These are phyloP conservation scores for Candida vartiovaarae DNA, from an alignment of 805 yeast genomes.

Conservation along the genomic window DNA sequence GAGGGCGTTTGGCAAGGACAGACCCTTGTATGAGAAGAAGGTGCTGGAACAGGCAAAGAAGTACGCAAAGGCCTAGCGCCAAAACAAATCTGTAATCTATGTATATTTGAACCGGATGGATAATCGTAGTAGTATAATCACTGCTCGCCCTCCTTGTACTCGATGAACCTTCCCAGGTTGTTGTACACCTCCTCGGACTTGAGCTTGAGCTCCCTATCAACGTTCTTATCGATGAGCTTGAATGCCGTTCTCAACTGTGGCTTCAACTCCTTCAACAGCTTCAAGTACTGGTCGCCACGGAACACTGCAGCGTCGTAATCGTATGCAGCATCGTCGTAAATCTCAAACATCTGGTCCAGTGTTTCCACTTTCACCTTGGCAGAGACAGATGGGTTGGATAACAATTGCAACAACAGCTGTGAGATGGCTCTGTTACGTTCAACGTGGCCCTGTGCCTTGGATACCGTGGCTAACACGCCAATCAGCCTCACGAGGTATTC, in stretches of 20 bases:
- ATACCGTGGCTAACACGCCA: slow-evolving; percentile 48
- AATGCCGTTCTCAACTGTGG: slow-evolving; percentile 45
- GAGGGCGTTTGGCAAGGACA: slow-evolving; percentile 72
- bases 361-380: slow-evolving; percentile 48
- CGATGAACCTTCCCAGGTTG: slow-evolving; percentile 69
- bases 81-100: too few relatives aligned
- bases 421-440: slow-evolving; percentile 40
- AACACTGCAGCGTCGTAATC: slow-evolving; percentile 66
- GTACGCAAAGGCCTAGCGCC: slow-evolving; percentile 37
- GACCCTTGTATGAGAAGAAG: slow-evolving; percentile 60
- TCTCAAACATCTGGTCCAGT: slow-evolving; percentile 62
- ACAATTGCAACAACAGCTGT: slow-evolving; percentile 32
- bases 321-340: slow-evolving; percentile 67
- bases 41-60: slow-evolving; percentile 76
- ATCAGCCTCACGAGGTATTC: slow-evolving; percentile 38
- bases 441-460: slow-evolving; percentile 37
- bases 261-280: slow-evolving; percentile 33
- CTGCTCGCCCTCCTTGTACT: slow-evolving; percentile 44
- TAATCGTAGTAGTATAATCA: too few relatives aligned
- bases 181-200: slow-evolving; percentile 59
- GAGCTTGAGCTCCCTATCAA: slow-evolving; percentile 46
- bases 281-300: slow-evolving; percentile 43
- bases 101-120: too few relatives aligned
- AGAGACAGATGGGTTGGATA: slow-evolving; percentile 22
- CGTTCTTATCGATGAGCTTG: slow-evolving; percentile 63